Conservation (phyloP, 371 early-diverging fungal species). For the Mucor ambiguus region DNA sequence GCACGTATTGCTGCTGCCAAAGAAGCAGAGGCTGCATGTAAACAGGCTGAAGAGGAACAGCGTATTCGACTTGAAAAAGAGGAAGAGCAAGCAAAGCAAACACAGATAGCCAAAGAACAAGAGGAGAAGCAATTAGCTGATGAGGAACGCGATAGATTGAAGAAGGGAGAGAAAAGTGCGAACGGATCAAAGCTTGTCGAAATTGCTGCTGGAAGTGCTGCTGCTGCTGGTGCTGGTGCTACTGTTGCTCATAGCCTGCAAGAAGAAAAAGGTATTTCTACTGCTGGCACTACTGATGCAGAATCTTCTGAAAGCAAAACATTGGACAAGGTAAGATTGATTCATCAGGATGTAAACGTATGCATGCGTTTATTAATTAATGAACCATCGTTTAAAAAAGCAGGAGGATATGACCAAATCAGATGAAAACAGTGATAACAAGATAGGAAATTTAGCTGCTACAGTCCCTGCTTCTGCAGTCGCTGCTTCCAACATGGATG, state of each 20-base stretch:
- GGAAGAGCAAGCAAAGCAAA: background rate
- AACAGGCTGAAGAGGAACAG: slow-evolving; percentile 7
- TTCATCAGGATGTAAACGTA: background rate
- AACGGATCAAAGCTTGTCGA: background rate
- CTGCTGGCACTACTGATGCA: background rate
- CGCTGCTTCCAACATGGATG: background rate
- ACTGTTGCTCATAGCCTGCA: background rate
- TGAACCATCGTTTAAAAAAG: background rate
- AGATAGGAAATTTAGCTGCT: background rate
- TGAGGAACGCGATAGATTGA: background rate
- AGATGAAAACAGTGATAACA: background rate
- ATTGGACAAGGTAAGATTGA: background rate
- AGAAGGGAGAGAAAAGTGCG: background rate
- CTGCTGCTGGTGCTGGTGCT: background rate
- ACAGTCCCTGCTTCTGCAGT: background rate
- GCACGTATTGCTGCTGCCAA: slow-evolving; percentile 9
- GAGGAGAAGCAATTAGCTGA: background rate
- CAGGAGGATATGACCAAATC: background rate
- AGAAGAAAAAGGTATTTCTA: background rate
- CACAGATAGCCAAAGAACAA: background rate
- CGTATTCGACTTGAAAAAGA: background rate
- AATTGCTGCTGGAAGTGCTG: background rate
- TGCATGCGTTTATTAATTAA: slow-evolving; percentile 1
- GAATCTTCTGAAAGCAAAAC: background rate
- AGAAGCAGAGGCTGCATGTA: slow-evolving; percentile 5